phyloP scores from a whole-genome alignment of 148 eudicot species.

The Rhododendron ferrugineum region DNA sequence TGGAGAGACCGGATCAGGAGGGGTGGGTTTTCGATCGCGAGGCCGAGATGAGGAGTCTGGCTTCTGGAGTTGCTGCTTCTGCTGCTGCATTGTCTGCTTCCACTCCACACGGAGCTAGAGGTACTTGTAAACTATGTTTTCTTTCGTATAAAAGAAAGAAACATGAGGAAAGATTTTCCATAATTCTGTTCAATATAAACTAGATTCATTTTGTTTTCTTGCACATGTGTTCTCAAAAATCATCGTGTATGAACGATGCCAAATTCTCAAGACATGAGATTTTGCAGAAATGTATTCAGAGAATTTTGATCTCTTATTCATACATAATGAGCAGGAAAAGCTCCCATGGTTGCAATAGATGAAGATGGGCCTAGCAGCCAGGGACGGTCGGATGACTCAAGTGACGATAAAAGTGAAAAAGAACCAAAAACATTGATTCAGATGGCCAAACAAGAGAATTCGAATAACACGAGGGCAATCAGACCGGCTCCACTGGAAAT shows the following conservation, averaged over 20 bases:
- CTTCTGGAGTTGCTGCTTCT: constrained; percentile 5
- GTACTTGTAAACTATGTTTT: no score
- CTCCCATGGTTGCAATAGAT: constrained; percentile 19
- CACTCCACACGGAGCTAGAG: constrained; percentile 12
- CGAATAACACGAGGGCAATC: not conserved
- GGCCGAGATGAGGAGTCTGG: not conserved
- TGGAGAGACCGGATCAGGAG: constrained; percentile 16
- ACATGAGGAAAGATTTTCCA: not conserved
- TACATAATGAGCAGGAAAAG: no score
- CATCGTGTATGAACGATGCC: no score
- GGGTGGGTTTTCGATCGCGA: not conserved
- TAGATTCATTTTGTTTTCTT: no score
- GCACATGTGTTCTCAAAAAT: no score
- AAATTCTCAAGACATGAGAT: no score
- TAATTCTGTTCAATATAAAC: not conserved
- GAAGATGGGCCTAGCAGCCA: constrained; percentile 14
- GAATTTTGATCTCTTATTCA: no score
- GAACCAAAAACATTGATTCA: not conserved
- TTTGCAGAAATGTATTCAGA: no score
- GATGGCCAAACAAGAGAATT: not conserved
- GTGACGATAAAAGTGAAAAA: not conserved
- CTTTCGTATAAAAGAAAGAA: no score
- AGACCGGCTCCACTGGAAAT: constrained; percentile 24
- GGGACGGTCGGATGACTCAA: not conserved
- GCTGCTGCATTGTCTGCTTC: constrained; percentile 2